Evolutionary conservation across 805 yeast species (phyloP).

Genomic region (Saccharomycopsis amapae): DNA sequence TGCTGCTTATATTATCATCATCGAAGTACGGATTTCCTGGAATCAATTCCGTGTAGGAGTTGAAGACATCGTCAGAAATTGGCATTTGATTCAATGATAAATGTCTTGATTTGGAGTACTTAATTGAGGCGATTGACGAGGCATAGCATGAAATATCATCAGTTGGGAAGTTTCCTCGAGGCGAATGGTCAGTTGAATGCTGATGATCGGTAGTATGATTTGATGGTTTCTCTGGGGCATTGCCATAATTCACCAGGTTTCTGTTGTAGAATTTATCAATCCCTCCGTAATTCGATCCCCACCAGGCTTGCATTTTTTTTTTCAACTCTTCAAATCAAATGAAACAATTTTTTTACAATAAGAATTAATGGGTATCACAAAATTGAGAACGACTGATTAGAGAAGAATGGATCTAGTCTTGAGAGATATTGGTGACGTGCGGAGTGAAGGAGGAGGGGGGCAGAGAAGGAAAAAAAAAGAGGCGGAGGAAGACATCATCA

Average conservation of each 20-base stretch:
- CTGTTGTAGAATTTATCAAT: not conserved
- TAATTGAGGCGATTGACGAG: not conserved
- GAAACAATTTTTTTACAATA: too few relatives aligned
- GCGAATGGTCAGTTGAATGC: not conserved
- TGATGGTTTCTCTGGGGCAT: not conserved
- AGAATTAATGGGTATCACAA: too few relatives aligned
- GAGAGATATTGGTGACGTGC: too few relatives aligned
- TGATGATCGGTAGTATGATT: not conserved
- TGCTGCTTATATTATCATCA: not conserved
- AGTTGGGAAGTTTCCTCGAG: not conserved
- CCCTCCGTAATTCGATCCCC: constrained; percentile 8
- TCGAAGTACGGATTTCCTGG: constrained; percentile 1
- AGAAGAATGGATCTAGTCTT: too few relatives aligned
- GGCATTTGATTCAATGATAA: not conserved
- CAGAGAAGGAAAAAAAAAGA: too few relatives aligned
- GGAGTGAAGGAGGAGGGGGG: too few relatives aligned
- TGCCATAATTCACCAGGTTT: not conserved
- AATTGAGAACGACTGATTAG: too few relatives aligned
- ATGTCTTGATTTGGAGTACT: not conserved
- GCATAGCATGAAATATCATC: not conserved
- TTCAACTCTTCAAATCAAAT: too few relatives aligned
- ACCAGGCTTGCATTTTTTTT: constrained; percentile 15
- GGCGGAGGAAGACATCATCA: too few relatives aligned
- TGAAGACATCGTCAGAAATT: not conserved
- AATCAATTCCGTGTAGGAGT: not conserved